phyloP scores from a whole-genome alignment of 495 filamentous ascomycete species.

The Astrothelium macrocarpum region DNA sequence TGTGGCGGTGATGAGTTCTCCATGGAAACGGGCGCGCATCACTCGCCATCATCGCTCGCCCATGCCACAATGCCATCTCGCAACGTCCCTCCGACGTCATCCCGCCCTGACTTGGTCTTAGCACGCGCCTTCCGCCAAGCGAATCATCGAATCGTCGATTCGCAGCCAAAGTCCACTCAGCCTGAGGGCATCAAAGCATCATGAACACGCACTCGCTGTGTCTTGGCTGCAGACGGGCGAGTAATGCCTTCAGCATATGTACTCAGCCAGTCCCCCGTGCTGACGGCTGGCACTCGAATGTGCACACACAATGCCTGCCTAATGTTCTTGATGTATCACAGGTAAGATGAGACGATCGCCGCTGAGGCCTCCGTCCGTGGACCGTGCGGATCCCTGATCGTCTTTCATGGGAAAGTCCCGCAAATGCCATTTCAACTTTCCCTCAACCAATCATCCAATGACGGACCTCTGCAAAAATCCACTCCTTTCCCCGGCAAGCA shows the following conservation, averaged over 20 bases:
- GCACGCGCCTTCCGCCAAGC: background rate
- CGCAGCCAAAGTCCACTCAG: background rate
- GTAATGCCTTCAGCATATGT: no score
- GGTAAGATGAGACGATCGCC: background rate
- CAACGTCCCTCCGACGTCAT: background rate
- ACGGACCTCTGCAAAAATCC: no score
- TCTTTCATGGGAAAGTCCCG: background rate
- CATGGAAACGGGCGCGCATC: conserved; percentile 36
- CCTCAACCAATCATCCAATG: background rate
- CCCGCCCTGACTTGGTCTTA: no score
- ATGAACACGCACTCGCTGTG: no score
- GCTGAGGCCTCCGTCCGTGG: background rate
- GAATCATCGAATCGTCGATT: background rate
- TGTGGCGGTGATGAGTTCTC: conserved; percentile 33
- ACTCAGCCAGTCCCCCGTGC: background rate
- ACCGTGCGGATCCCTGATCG: background rate
- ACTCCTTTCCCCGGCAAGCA: no score
- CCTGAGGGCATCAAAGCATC: no score
- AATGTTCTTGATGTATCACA: no score
- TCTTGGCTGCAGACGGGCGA: no score
- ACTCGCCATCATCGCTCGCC: conserved; percentile 39
- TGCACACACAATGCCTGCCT: no score
- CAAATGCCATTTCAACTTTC: background rate
- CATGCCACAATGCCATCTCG: background rate
- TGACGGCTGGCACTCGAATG: background rate